Base-by-base conservation (phyloP, 305 asterid genomes). In the Fraxinus greggii region DNA sequence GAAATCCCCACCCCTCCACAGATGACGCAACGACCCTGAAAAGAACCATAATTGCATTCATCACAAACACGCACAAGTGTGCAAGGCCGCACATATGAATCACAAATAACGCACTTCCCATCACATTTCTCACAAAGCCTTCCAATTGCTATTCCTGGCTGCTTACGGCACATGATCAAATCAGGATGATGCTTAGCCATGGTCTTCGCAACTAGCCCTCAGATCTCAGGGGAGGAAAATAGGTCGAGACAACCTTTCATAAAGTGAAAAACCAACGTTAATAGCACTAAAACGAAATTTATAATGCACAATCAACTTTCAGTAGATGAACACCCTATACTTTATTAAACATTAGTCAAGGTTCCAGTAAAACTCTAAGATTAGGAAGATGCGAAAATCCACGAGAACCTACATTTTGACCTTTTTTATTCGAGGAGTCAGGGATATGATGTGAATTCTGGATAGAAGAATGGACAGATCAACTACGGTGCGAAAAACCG, bases 151-250 rank as follows among this genome's bases (percentile, higher is more conserved):
- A 93, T 92, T 75, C 97, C 97, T 21, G 95, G 97, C 87, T 92
- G 97, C 88, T 93, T 92, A 36, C 95, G 77, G 91, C 97, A 93
- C 96, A 93, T 93, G 77, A 93, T 93, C 91, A 92, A 84, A 83
- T 93, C 97, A 31, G 97, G 97, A 73, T 92, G 96, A 87, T 93
- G 97, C 92, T 93, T 92, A 73, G 96, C 96, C 97, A 92, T 93
- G 24, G 79, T 84, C 85, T 82, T 78, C 38, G 42, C 76, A 36
- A 48, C 70, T 45, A 84, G 79, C 48, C 78, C 84, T 75, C 36
- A 35, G 40, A 65, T 31, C 54, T 42, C 73, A 26, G 8, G 72
- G 32, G 38, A 61, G 21, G n/a, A 23, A 63, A 63, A 10, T 7
- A 59, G 51, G 33, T 56, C 35, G 48, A 35, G 28, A 38, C 29